Conservation (phyloP, 208 protist species). For the Herpetomonas tarakana region DNA sequence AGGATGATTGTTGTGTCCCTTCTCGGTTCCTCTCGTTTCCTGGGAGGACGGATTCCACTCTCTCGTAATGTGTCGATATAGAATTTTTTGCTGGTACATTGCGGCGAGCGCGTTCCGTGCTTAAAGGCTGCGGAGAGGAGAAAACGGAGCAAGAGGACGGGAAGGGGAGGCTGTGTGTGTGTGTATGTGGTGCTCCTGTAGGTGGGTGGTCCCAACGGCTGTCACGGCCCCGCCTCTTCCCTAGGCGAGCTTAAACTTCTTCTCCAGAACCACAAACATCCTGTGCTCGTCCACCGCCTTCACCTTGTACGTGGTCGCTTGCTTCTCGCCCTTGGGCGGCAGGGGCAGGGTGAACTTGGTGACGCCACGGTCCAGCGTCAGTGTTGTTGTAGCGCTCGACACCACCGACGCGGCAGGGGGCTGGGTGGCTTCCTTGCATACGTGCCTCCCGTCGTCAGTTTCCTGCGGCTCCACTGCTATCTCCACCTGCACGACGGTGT, state of each 20-base stretch:
- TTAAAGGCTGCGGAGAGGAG: too few species aligned
- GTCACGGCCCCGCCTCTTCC: too few species aligned
- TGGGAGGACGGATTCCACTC: too few species aligned
- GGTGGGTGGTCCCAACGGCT: too few species aligned
- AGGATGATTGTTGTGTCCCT: too few species aligned
- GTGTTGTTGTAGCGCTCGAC: conserved; percentile 23
- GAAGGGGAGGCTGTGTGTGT: not conserved
- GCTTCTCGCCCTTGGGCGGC: conserved; percentile 3
- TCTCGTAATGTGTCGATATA: too few species aligned
- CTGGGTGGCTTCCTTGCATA: not conserved
- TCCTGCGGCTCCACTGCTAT: conserved; percentile 11
- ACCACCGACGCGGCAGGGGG: not conserved
- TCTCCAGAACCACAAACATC: conserved; percentile 44
- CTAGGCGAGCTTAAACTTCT: conserved; percentile 15
- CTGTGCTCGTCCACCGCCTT: conserved; percentile 54
- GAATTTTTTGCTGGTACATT: too few species aligned
- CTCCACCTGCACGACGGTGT: conserved; percentile 54
- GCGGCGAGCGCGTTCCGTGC: too few species aligned
- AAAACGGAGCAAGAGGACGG: too few species aligned
- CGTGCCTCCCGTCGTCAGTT: not conserved
- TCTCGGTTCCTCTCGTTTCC: too few species aligned
- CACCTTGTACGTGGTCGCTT: conserved; percentile 27
- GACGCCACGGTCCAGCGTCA: conserved; percentile 65
- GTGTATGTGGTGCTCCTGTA: not conserved
- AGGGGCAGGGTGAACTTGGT: conserved; percentile 38